These are phyloP conservation scores for Mortierella claussenii DNA, from an alignment of 192 early-diverging fungal species.

Conservation along the genomic window DNA sequence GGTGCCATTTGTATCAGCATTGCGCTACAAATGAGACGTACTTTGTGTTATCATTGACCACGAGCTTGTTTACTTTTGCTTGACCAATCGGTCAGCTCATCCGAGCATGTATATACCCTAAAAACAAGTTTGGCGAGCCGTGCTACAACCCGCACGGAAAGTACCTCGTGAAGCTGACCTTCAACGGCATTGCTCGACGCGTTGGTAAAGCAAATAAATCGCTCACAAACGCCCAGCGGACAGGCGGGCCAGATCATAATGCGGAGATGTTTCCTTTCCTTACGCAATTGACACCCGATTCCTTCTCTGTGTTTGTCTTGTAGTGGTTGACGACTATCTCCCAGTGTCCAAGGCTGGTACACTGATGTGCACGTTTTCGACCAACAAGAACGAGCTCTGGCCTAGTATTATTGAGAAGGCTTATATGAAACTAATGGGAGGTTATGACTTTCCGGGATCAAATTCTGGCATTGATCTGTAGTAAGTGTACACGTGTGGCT, in stretches of 20 bases:
- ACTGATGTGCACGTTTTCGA: conserved; percentile 91
- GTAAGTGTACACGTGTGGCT: no score
- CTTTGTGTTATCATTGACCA: no score
- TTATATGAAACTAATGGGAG: conserved; percentile 96
- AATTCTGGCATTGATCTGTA: conserved; percentile 94
- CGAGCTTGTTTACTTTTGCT: no score
- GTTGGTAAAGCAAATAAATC: conserved; percentile 53
- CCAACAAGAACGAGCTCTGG: conserved; percentile 80
- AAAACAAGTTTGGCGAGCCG: conserved; percentile 73
- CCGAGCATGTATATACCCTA: conserved; percentile 89
- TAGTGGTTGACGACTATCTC: conserved; percentile 89
- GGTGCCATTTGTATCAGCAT: not conserved
- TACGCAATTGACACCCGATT: no score
- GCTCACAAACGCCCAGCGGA: no score
- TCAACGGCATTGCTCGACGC: conserved; percentile 87
- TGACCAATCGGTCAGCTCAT: no score
- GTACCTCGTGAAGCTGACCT: conserved; percentile 87
- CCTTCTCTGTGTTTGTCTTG: not conserved
- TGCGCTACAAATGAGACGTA: no score
- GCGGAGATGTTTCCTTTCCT: no score
- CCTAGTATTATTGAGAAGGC: conserved; percentile 93
- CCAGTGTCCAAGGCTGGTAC: conserved; percentile 77
- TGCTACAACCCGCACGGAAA: conserved; percentile 89
- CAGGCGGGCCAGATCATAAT: no score
- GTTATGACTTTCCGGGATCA: conserved; percentile 94